Evolutionary conservation across 495 filamentous ascomycete genomes (phyloP).

Genomic region (Neurospora tetrasperma): DNA sequence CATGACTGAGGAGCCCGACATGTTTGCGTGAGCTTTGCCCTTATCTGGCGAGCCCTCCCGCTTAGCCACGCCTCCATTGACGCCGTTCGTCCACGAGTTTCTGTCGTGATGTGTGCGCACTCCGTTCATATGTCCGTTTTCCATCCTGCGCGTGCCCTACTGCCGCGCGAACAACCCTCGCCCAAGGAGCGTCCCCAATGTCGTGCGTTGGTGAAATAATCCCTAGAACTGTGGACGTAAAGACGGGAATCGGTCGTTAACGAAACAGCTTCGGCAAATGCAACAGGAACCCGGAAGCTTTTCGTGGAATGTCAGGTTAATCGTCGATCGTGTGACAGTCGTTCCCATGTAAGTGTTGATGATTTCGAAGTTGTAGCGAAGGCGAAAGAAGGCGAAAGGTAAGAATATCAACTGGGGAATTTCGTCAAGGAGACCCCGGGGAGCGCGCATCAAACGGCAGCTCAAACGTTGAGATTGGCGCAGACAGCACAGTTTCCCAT

Average conservation of each 20-base stretch:
- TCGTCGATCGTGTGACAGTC: neutral
- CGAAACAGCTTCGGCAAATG: neutral
- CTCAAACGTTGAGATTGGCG: slow-evolving; percentile 4
- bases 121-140: slow-evolving; percentile 35
- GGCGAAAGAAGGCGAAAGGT: neutral
- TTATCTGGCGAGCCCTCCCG: slow-evolving; percentile 14
- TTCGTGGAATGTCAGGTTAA: neutral
- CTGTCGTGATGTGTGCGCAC: slow-evolving; percentile 41
- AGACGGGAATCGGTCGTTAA: neutral
- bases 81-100: slow-evolving; percentile 31
- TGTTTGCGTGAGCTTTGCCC: slow-evolving; percentile 11
- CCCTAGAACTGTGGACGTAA: neutral
- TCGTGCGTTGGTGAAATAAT: neutral
- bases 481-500: slow-evolving; percentile 9
- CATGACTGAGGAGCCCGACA: slow-evolving; percentile 10
- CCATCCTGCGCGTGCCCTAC: slow-evolving; percentile 31
- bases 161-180: slow-evolving; percentile 4
- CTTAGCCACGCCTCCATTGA: slow-evolving; percentile 23
- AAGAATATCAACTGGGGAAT: neutral
- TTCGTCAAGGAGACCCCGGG: slow-evolving; percentile 1
- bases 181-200: neutral
- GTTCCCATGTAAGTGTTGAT: slow-evolving; percentile 2
- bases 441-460: slow-evolving; percentile 6
- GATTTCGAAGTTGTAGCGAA: neutral
- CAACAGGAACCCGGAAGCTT: neutral